phyloP scores from a whole-genome alignment of 305 asterid genomes.

The Fraxinus albicans region DNA sequence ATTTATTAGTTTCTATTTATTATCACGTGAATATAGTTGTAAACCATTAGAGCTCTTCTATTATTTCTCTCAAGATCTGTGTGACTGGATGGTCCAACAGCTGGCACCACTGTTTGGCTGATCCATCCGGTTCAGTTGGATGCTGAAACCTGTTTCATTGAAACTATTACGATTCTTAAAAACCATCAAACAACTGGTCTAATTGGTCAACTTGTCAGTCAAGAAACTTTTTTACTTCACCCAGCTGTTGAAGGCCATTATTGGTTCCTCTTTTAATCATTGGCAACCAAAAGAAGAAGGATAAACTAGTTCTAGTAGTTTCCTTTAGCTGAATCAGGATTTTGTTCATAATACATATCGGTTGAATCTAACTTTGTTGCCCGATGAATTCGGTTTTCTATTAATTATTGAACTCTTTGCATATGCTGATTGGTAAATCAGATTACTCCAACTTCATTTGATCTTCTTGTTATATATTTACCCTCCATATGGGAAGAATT shows the following conservation, averaged over 20 bases:
- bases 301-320: not conserved
- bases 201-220: not conserved
- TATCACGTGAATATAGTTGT: not conserved
- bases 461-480: not conserved
- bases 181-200: not conserved
- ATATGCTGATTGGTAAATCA: not conserved
- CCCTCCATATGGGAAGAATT: not conserved
- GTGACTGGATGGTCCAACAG: not conserved
- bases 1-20: slow-evolving; percentile 15
- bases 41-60: not conserved
- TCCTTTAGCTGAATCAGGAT: not conserved
- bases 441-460: not conserved
- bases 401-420: not conserved
- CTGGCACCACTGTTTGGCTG: not conserved
- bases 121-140: not conserved
- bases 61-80: not conserved
- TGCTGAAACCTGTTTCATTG: not conserved
- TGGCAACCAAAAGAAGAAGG: not conserved
- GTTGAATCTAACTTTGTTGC: not conserved
- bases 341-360: not conserved
- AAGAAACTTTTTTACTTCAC: not conserved
- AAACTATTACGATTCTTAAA: not conserved
- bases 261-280: not conserved
- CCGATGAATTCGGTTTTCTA: not conserved
- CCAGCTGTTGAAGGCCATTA: not conserved